Conservation (phyloP, 2,329 filamentous ascomycete species). For the Neospermospora avenae region DNA sequence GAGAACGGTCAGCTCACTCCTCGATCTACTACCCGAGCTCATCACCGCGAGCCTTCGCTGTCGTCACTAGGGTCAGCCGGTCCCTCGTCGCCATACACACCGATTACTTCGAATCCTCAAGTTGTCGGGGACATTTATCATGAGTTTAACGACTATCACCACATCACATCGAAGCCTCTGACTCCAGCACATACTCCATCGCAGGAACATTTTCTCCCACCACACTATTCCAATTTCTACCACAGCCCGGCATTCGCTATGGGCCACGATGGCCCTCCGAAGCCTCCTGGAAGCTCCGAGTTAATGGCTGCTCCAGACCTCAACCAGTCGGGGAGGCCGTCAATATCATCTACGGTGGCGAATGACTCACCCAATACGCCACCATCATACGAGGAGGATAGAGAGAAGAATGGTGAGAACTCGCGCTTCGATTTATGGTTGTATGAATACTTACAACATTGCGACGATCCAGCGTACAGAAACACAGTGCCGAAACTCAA, state of each 20-base stretch:
- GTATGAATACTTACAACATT: constrained; percentile 65
- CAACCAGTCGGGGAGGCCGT: constrained; percentile 34
- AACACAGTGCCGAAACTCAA: constrained; percentile 70
- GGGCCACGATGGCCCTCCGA: constrained; percentile 27
- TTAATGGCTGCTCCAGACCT: constrained; percentile 34
- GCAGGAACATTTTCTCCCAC: constrained; percentile 31
- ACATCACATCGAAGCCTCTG: constrained; percentile 32
- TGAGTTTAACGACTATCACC: constrained; percentile 37
- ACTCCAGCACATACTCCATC: constrained; percentile 35
- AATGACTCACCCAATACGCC: constrained; percentile 61
- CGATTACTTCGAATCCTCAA: constrained; percentile 54
- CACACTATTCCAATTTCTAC: constrained; percentile 41
- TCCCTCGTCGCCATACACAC: constrained; percentile 56
- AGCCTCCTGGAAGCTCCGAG: constrained; percentile 27
- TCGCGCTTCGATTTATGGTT: constrained; percentile 44
- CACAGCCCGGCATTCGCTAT: constrained; percentile 32
- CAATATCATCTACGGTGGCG: constrained; percentile 57
- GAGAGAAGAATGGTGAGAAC: constrained; percentile 54
- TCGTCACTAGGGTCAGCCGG: constrained; percentile 59
- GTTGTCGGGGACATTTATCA: constrained; percentile 48
- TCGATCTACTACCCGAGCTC: constrained; percentile 36
- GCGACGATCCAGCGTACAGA: constrained; percentile 46
- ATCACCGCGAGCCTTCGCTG: constrained; percentile 59
- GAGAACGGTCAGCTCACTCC: constrained; percentile 35
- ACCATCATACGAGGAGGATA: constrained; percentile 48